Evolutionary conservation across 1,139 yeast genomes (phyloP), one percentile per base, ranked within the genome.

Genomic region (Hansenula anomala): DNA sequence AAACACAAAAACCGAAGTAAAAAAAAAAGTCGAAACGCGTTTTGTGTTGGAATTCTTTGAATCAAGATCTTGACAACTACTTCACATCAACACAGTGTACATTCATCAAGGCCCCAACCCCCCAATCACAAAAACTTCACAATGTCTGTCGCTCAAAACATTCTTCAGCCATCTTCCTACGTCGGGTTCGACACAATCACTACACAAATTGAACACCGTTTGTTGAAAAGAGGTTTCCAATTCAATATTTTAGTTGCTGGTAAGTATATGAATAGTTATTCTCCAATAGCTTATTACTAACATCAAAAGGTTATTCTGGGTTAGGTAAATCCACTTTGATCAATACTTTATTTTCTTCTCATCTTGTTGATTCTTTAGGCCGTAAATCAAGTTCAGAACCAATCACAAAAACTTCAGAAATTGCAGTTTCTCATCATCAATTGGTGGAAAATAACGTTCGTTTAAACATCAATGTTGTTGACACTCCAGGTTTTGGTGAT

Each of bases 121-220:
- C n/a, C n/a, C n/a, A 12, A 28, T 8, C 20, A 6, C 30, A 16
- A 12, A 8, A 16, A 11, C n/a, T 4, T 18, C 18, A 32, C 5
- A 4, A 42, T 39, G 43, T 38, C 49, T 9, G 25, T 41, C 33
- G 27, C 47, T 8, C 39, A 40, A 9, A 45, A 36, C 27, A 43
- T 45, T 18, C 38, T 60, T 15, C 63, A 62, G 36, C 81, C 81
- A 26, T 53, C 66, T 18, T 61, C 69, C 33, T 88, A 88, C 60
- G 97, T 90, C 48, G 98, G 98, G 37, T 92, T 92, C 60, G 97
- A 92, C 65, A 84, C 97, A 50, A 90, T 92, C 64, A 92, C 98
- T 40, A 77, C 86, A 31, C 98, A 92, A 67, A 92, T 92, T 58
- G 97, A 92, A 64, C 88, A 85, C 62, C 79, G 97, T 51, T 71